Percentiles rank a stretch among this genome's conserved stretches.
Conservation (phyloP, 129 eudicot genomes). For the Saussurea involucrata region DNA sequence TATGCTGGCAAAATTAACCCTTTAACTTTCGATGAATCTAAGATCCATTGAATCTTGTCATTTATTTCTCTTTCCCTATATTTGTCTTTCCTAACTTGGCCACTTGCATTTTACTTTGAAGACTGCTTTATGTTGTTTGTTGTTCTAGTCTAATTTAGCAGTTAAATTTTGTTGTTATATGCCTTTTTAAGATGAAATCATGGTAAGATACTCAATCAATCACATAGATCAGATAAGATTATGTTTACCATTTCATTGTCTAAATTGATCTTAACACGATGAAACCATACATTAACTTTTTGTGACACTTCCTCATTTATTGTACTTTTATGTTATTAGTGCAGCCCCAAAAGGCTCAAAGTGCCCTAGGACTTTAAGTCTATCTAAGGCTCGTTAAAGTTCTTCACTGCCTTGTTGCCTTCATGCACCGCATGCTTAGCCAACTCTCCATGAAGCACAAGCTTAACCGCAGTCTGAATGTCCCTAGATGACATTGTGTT, state of each 20-base stretch:
- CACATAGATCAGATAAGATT: background rate
- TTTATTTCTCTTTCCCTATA: too few relatives aligned
- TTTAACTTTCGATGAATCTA: background rate
- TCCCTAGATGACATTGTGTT: background rate
- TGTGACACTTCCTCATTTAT: background rate
- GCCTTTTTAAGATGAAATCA: background rate
- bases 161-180: background rate
- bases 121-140: background rate
- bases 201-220: background rate
- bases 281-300: background rate
- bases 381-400: background rate
- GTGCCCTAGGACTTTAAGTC: background rate
- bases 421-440: background rate
- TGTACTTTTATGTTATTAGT: background rate
- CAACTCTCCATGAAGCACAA: background rate
- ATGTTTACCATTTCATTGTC: background rate
- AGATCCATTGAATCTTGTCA: too few relatives aligned
- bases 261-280: background rate
- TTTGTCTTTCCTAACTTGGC: too few relatives aligned
- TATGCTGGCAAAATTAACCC: background rate
- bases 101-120: background rate
- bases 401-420: background rate
- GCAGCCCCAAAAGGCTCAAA: background rate
- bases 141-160: background rate
- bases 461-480: conserved; percentile 5